phyloP scores from a whole-genome alignment of 164 flowering plant species.

The Santalum album region DNA sequence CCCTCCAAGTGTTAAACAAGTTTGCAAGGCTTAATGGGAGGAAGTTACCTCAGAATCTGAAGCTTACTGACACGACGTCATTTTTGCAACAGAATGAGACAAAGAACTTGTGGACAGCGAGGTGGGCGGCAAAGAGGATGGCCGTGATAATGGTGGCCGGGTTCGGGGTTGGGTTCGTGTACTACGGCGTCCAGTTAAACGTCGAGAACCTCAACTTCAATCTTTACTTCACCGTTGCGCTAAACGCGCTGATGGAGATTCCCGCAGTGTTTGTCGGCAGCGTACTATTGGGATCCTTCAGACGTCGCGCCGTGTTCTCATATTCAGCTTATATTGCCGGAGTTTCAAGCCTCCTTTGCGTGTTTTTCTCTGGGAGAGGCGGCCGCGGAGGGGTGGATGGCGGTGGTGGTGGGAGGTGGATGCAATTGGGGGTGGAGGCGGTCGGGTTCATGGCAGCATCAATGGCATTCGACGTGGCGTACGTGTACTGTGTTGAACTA shows the following conservation, averaged over 20 bases:
- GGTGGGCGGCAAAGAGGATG: slow-evolving; percentile 46
- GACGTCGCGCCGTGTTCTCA: slow-evolving; percentile 30
- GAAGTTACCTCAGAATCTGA: slow-evolving; percentile 31
- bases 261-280: slow-evolving; percentile 51
- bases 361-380: slow-evolving; percentile 19
- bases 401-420: slow-evolving; percentile 20
- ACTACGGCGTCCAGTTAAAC: slow-evolving; percentile 53
- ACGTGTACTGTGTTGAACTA: slow-evolving; percentile 49
- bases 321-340: slow-evolving; percentile 41
- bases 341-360: slow-evolving; percentile 35
- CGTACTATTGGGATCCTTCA: slow-evolving; percentile 30
- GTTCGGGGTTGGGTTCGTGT: slow-evolving; percentile 54
- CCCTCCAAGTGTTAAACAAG: slow-evolving; percentile 28
- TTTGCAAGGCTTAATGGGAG: slow-evolving; percentile 44
- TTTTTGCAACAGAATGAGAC: not conserved
- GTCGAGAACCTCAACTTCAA: slow-evolving; percentile 48
- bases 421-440: slow-evolving; percentile 36
- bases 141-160: slow-evolving; percentile 38
- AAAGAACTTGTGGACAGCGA: slow-evolving; percentile 34
- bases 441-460: slow-evolving; percentile 63
- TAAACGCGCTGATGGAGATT: slow-evolving; percentile 53
- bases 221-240: slow-evolving; percentile 43
- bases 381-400: not conserved
- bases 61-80: slow-evolving; percentile 20
- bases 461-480: slow-evolving; percentile 39